Base-by-base conservation (phyloP, 2,329 filamentous ascomycete species). In the Aspergillus latus region DNA sequence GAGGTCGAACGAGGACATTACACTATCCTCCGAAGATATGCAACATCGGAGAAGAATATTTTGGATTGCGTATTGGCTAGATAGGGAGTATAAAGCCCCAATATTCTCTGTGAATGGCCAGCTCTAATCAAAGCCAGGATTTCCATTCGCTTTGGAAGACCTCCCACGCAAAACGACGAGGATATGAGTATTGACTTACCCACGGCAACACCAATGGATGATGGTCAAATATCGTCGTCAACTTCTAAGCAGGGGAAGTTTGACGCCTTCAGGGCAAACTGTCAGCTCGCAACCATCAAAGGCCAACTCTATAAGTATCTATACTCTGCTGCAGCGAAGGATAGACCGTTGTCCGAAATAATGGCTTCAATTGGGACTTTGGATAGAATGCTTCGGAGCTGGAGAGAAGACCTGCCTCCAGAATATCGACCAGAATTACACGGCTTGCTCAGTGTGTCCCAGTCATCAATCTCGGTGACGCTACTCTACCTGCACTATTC, bases 31-130 rank as follows among this genome's bases (percentile, higher is more conserved):
- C 1, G 52, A 61, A 6, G 54, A 59, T 9, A 21, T 15, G 13
- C 49, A 59, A 21, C 45, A 61, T 4, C 57, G 56, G 37, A 52
- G 45, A 13, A 57, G 43, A 10, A 37, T 62, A 9, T 63, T 62
- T 34, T 63, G 59, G 61, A 49, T 62, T 10, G 50, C 60, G 9
- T 63, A 62, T 42, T 59, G 58, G 28, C 36, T 63, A 11, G 61
- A 63, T 56, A 57, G 56, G 51, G 61, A 63, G 61, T 63, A 59
- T 32, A 59, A 11, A 1, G 3, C 47, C 10, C 13, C 21, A 3
- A 21, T 9, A 10, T 21, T 16, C 10, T 3, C 2, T 16, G 8
- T 32, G n/a, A n/a, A 15, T 5, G 13, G 39, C 2, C 4, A 16
- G 3, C 13, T 30, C 52, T 61, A 43, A 62, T 45, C n/a, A 9